Percentiles rank a stretch among this genome's conserved stretches.
phyloP scores from a whole-genome alignment of 2,329 filamentous ascomycete genomes.

The Xylariales sp. region DNA sequence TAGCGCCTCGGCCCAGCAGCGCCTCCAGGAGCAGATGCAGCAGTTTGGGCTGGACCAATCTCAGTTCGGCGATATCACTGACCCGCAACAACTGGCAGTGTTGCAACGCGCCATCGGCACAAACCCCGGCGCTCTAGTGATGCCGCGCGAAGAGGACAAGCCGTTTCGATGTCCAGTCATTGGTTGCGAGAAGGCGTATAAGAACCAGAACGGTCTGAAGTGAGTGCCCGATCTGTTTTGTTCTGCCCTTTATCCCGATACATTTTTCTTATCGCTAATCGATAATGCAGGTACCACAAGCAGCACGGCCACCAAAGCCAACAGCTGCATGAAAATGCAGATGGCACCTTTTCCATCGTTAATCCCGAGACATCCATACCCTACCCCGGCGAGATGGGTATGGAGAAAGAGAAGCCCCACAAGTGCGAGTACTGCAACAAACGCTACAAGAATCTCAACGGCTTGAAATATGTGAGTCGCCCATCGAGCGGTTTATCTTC shows the following conservation, averaged over 20 bases:
- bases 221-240: constrained; percentile 43
- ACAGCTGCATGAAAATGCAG: constrained; percentile 91
- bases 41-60: constrained; percentile 71
- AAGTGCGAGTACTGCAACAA: constrained; percentile 96
- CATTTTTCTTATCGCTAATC: constrained; percentile 20
- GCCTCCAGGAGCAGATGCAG: constrained; percentile 62
- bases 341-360: constrained; percentile 96
- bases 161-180: constrained; percentile 97
- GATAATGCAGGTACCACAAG: constrained; percentile 56
- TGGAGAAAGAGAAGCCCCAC: constrained; percentile 99
- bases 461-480: constrained; percentile 78
- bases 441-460: constrained; percentile 98
- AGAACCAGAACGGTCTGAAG: constrained; percentile 98
- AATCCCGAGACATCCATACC: constrained; percentile 92
- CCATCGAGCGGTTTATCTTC: not conserved
- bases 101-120: constrained; percentile 41
- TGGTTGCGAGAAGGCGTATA: constrained; percentile 98
- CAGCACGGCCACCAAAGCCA: constrained; percentile 94
- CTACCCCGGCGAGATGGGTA: constrained; percentile 94
- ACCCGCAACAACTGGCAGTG: constrained; percentile 56
- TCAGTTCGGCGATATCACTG: constrained; percentile 72
- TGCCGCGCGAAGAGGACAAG: constrained; percentile 85
- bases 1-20: constrained; percentile 61
- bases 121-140: constrained; percentile 53
- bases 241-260: not conserved